Evolutionary conservation across 306 rosid species (phyloP).

Genomic region (Inga laurina): DNA sequence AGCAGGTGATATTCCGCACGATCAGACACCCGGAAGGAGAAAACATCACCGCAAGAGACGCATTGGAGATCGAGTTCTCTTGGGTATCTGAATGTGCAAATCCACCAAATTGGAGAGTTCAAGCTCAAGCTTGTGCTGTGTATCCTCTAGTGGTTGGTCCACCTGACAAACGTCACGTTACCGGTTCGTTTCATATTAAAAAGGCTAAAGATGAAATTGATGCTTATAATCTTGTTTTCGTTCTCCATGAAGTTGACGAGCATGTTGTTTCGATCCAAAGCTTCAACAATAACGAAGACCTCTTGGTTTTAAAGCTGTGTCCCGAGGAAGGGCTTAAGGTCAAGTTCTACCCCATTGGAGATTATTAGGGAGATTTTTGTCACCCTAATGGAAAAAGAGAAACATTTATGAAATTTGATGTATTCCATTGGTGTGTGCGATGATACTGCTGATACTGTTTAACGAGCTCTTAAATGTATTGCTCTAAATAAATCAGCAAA

Average conservation of each 20-base stretch:
- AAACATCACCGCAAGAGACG: not conserved
- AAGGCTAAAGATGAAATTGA: not conserved
- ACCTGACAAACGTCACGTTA: not conserved
- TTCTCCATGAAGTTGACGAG: not conserved
- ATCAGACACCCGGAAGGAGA: not conserved
- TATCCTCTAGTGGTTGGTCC: not conserved
- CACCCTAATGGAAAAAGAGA: not conserved
- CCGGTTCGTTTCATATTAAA: not conserved
- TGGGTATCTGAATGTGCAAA: not conserved
- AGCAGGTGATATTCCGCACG: not conserved
- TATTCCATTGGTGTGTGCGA: not conserved
- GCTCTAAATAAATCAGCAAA: conserved; percentile 3
- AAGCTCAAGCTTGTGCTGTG: not conserved
- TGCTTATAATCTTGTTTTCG: not conserved
- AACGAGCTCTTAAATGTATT: not conserved
- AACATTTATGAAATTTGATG: not conserved
- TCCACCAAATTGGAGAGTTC: not conserved
- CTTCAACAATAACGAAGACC: not conserved
- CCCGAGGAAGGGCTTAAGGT: not conserved
- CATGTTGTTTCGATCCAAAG: not conserved
- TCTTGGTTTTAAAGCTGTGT: not conserved
- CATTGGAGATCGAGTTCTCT: not conserved
- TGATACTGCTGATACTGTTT: not conserved
- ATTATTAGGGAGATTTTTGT: not conserved
- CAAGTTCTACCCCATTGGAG: not conserved